Evolutionary conservation across 257 asterid genomes (phyloP).

Genomic region (Solanum appendiculatum): DNA sequence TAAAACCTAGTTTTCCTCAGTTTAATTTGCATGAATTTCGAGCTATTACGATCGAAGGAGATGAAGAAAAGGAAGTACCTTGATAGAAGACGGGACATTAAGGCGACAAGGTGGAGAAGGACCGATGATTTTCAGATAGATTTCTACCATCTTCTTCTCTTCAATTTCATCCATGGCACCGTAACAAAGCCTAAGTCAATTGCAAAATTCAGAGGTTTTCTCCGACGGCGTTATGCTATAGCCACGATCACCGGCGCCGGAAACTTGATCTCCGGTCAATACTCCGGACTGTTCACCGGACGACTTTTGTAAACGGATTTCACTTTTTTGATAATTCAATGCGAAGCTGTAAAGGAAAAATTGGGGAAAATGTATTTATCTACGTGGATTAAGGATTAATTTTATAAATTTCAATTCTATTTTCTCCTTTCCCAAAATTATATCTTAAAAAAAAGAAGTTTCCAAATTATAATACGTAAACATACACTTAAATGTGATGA

Average conservation of each 20-base stretch:
- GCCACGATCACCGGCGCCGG: background rate
- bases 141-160: slow-evolving; percentile 30
- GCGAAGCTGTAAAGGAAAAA: background rate
- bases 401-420: background rate
- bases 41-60: background rate
- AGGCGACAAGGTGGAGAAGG: slow-evolving; percentile 76
- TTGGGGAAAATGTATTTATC: background rate
- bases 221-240: background rate
- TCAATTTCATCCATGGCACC: background rate
- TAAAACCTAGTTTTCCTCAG: background rate
- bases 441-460: too few species aligned
- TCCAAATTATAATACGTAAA: background rate
- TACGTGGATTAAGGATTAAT: background rate
- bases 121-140: slow-evolving; percentile 57
- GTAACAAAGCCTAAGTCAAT: slow-evolving; percentile 6
- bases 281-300: background rate
- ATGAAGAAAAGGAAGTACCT: slow-evolving; percentile 20
- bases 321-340: background rate
- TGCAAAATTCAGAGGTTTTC: background rate
- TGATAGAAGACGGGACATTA: slow-evolving; percentile 51
- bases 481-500: too few species aligned
- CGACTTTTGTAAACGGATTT: background rate
- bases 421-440: background rate
- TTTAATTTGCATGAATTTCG: background rate
- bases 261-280: background rate